Evolutionary conservation across 495 filamentous ascomycete genomes (phyloP).

Genomic region (Collariella sp.): DNA sequence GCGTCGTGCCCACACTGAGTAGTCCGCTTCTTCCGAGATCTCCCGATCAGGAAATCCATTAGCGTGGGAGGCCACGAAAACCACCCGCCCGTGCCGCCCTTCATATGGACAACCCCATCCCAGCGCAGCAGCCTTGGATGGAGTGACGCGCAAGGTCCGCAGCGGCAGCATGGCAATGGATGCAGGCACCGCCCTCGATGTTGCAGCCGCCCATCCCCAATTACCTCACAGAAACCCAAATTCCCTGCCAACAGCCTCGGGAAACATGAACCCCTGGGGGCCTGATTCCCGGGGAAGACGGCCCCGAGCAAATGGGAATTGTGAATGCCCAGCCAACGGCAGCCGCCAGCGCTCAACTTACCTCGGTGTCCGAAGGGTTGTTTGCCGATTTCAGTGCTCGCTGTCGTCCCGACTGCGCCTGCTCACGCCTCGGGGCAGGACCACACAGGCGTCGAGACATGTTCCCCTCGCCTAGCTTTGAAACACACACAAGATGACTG

Average conservation of each 20-base stretch:
- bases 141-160: slow-evolving; percentile 8
- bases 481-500: no score
- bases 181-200: slow-evolving; percentile 5
- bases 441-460: no score
- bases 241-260: background rate
- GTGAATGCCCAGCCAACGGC: background rate
- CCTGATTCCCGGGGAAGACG: background rate
- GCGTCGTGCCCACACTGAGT: background rate
- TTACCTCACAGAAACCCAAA: slow-evolving; percentile 22
- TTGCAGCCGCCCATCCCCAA: background rate
- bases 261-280: background rate
- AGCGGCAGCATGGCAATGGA: background rate
- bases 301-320: background rate
- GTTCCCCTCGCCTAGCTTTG: no score
- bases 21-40: slow-evolving; percentile 19
- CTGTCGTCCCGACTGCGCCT: no score
- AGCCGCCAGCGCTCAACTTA: no score
- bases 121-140: slow-evolving; percentile 3
- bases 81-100: slow-evolving; percentile 8
- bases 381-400: background rate
- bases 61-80: slow-evolving; percentile 19
- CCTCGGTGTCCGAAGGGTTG: no score
- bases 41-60: slow-evolving; percentile 14
- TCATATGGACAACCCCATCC: slow-evolving; percentile 4
- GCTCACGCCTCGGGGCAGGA: no score